Base-by-base conservation (phyloP, 2,329 filamentous ascomycete species). In the Mollisiaceae sp. region DNA sequence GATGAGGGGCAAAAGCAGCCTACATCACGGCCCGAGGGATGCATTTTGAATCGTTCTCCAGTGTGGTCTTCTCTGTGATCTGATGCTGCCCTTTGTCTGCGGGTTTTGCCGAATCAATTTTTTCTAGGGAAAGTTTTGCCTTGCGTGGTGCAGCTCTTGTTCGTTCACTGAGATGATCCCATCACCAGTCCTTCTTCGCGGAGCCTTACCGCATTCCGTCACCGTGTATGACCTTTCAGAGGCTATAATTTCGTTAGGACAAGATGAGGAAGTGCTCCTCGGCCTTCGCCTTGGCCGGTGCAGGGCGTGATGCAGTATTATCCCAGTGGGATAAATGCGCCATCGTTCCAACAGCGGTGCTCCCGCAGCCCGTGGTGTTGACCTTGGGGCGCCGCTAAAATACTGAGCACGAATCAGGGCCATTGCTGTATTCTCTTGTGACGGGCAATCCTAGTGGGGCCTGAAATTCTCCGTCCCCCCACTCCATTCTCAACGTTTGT, bases 161-260 rank as follows among this genome's bases (percentile, higher is more conserved):
- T 57, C 55, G 55, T 36, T 20, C 5, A 57, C 12, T 38, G 38
- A 12, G 15, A 14, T 57, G 18, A 39, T 39, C 55, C 24, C 20
- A 39, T 57, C 55, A 57, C 32, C 36, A 57, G 32, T 38, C 55
- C 27, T 27, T 55, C 9, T 39, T 14, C 2, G 11, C 35, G 20
- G 36, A 22, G 55, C 55, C 55, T 57, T 57, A 41, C 55, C 55
- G 36, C 32, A 11, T 57, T 39, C 24, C 18, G 55, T 57, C 55
- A 57, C 55, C 55, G 55, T 57, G 55, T 57, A 57, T 57, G 55
- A 57, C 36, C 27, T 22, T 57, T 22, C 36, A 24, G n/a, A 57
- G 55, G 32, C 35, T 38, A 12, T 24, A 4, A n/a, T 15, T 27
- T 38, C 8, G 12, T 57, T n/a, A 22, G 55, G 20, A 39, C 24